Evolutionary conservation across 2,329 filamentous ascomycete species (phyloP), one percentile per base, ranked within the genome.

Genomic region (Ophiostoma montium): DNA sequence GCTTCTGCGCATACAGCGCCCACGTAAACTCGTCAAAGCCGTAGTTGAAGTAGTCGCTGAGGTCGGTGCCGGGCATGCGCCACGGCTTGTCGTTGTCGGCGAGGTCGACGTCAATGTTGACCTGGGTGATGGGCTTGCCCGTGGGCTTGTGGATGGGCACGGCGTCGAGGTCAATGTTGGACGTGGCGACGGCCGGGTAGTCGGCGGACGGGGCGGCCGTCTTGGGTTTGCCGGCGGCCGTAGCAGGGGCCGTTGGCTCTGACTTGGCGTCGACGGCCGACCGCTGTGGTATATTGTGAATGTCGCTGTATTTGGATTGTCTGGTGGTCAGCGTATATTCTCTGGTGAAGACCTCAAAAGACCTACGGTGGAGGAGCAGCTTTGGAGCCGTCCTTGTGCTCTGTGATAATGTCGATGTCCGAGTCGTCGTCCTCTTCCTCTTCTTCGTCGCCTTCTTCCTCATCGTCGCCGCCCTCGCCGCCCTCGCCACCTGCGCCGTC

Each of bases 1-100:
- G 92, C 61, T 94, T 94, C 52, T 87, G 72, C 31, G 89, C 88
- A 63, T 98, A 98, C 48, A 89, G 77, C 6, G 89, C 85, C 92
- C 92, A 98, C 1, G 89, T 95, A 65, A 95, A 96, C 65, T 96
- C 90, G 67, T 96, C 90, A 61, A 96, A 96, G 51, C 90, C 90
- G 66, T 96, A 96, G 70, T 96, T 96, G 76, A 96, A 96, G 68
- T 94, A 96, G 63, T 98, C 92, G 52, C 85, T 92, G 49, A 95
- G 79, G 60, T 98, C 92, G 11, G 90, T 89, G 43, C 92, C 92
- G 0, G 92, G 92, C 55, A 89, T 82, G 41, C 92, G 82, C 92
- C 92, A 98, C 16, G 90, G 89, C 64, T 95, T 96, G 54, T 89
- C 85, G 59, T 88, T 86, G 8, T 86, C 82, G 35, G 79, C 74